phyloP scores from a whole-genome alignment of 805 yeast genomes.

The Monosporozyma yasuniensis region DNA sequence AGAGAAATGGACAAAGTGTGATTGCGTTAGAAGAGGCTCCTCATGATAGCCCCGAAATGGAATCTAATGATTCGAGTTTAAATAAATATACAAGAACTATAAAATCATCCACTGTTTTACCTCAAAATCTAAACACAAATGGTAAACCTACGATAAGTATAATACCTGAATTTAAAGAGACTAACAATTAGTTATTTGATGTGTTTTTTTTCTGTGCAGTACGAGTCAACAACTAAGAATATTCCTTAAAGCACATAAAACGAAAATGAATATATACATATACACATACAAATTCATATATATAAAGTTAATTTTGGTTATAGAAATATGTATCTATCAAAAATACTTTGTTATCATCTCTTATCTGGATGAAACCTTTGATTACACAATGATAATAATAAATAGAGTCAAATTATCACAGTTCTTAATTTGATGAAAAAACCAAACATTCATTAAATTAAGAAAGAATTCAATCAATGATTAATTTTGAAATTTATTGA shows the following conservation, averaged over 20 bases:
- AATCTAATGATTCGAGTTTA: neutral
- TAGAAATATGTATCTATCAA: no score
- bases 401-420: neutral
- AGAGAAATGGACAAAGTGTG: conserved; percentile 24
- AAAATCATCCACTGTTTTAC: neutral
- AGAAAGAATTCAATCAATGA: neutral
- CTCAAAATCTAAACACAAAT: neutral
- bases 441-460: no score
- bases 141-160: neutral
- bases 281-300: no score
- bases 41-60: neutral
- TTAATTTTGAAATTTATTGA: no score
- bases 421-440: neutral
- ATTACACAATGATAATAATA: neutral
- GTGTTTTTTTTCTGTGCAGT: neutral
- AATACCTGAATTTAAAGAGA: neutral
- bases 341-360: no score
- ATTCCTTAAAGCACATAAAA: neutral
- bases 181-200: neutral
- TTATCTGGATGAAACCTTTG: neutral
- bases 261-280: neutral
- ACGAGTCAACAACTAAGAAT: neutral
- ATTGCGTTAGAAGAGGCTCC: conserved; percentile 3
- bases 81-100: neutral
- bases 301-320: no score